These are phyloP conservation scores for Cylindrotheca closterium DNA, from an alignment of 108 stramenopile genomes.

Conservation along the genomic window DNA sequence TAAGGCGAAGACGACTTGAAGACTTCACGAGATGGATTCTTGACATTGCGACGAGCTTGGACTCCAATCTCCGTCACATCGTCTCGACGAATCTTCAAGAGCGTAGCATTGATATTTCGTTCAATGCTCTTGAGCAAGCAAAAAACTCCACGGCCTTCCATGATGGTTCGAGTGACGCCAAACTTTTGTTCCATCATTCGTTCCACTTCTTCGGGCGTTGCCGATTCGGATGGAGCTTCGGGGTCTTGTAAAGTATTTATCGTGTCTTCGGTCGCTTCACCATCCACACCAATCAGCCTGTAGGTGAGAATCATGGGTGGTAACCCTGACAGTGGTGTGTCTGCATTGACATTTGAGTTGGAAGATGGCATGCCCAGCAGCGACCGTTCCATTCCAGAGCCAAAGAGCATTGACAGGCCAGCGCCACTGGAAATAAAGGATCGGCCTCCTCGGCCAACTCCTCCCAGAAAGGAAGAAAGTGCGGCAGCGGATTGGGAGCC, in stretches of 20 bases:
- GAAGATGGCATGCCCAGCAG: slow-evolving; percentile 1
- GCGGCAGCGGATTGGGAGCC: not conserved
- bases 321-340: slow-evolving; percentile 45
- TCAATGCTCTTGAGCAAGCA: slow-evolving; percentile 65
- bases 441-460: slow-evolving; percentile 19
- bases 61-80: slow-evolving; percentile 22
- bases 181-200: slow-evolving; percentile 72
- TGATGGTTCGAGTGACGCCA: slow-evolving; percentile 62
- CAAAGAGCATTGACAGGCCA: slow-evolving; percentile 73
- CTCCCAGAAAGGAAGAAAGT: slow-evolving; percentile 50
- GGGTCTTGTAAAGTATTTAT: slow-evolving; percentile 72
- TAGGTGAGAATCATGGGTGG: slow-evolving; percentile 82
- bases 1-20: slow-evolving; percentile 59
- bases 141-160: slow-evolving; percentile 49
- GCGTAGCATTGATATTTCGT: slow-evolving; percentile 43
- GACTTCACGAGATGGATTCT: slow-evolving; percentile 40
- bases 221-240: slow-evolving; percentile 49
- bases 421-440: slow-evolving; percentile 46
- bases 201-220: slow-evolving; percentile 45
- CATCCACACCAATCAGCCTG: slow-evolving; percentile 82
- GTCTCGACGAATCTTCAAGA: slow-evolving; percentile 70
- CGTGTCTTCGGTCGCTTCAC: slow-evolving; percentile 88
- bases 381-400: slow-evolving; percentile 26
- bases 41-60: not conserved
- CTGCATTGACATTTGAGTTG: slow-evolving; percentile 27